Conservation (phyloP, 2,329 filamentous ascomycete genomes). For the Scedosporium dehoogii region DNA sequence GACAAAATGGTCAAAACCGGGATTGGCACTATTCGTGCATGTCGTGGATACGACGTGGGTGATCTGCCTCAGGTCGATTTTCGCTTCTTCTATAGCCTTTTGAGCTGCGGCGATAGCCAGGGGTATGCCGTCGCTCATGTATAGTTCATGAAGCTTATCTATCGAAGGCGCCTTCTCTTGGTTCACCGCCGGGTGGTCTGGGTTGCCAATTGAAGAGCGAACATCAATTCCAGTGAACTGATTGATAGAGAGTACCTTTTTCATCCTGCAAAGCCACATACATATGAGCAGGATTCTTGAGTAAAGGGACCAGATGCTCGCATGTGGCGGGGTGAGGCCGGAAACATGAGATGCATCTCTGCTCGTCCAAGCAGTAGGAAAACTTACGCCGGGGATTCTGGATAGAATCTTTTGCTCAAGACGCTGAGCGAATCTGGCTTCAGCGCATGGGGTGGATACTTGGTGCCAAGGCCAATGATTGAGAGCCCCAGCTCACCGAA, state of each 20-base stretch:
- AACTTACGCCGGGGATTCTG: constrained; percentile 47
- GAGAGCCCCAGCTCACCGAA: constrained; percentile 47
- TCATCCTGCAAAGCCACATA: constrained; percentile 36
- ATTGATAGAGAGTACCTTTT: constrained; percentile 54
- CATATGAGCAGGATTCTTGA: background rate
- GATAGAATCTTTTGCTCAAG: constrained; percentile 47
- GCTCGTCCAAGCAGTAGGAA: background rate
- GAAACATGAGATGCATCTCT: background rate
- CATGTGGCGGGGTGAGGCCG: background rate
- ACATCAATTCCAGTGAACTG: constrained; percentile 54
- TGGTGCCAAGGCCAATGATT: constrained; percentile 46
- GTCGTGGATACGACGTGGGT: constrained; percentile 60
- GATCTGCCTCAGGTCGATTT: constrained; percentile 40
- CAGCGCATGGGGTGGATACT: constrained; percentile 50
- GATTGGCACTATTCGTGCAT: constrained; percentile 60
- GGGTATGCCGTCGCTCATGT: constrained; percentile 47
- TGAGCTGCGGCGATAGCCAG: constrained; percentile 44
- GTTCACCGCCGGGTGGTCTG: constrained; percentile 53
- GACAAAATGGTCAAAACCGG: constrained; percentile 58
- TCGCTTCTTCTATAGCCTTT: constrained; percentile 46
- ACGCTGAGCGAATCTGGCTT: constrained; percentile 39
- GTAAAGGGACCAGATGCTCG: background rate
- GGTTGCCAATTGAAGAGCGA: constrained; percentile 51
- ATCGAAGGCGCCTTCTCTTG: constrained; percentile 40
- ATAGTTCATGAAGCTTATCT: constrained; percentile 41